phyloP scores from a whole-genome alignment of 31 red algal genomes.

The Bonnemaisonia californica region DNA sequence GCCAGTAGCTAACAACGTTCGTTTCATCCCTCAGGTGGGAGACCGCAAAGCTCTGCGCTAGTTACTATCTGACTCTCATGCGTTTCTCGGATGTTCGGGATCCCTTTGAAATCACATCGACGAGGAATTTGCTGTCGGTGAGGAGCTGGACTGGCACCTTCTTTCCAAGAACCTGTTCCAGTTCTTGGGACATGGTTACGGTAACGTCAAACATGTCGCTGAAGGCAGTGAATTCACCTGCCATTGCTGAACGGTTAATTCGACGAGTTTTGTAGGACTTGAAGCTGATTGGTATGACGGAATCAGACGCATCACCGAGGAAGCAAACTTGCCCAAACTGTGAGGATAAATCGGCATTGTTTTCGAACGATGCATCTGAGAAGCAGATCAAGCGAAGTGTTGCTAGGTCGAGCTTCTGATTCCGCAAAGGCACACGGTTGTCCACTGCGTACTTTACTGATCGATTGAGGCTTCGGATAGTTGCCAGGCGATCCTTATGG shows the following conservation, averaged over 20 bases:
- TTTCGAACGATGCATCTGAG: conserved; percentile 13
- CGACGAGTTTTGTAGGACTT: conserved; percentile 20
- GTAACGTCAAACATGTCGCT: neutral
- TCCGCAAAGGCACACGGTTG: neutral
- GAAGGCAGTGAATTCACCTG: too few species aligned
- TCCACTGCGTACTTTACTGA: neutral
- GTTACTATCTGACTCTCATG: too few species aligned
- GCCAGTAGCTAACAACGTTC: too few species aligned
- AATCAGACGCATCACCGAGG: too few species aligned
- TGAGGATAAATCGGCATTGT: neutral
- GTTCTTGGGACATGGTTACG: neutral
- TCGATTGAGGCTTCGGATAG: neutral
- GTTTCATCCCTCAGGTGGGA: too few species aligned
- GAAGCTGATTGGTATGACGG: conserved; percentile 12
- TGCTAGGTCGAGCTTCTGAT: neutral
- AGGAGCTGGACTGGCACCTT: too few species aligned
- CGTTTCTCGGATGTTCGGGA: conserved; percentile 22
- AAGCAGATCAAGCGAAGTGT: conserved; percentile 2
- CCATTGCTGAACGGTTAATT: neutral
- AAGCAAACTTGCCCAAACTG: neutral
- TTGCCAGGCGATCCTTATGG: neutral
- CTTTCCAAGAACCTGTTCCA: too few species aligned
- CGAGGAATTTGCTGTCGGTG: conserved; percentile 5
- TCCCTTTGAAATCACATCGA: conserved; percentile 35
- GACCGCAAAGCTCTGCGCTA: too few species aligned